These are phyloP conservation scores for Lasiodiplodia citricola DNA, from an alignment of 2,329 filamentous ascomycete species.

Conservation along the genomic window DNA sequence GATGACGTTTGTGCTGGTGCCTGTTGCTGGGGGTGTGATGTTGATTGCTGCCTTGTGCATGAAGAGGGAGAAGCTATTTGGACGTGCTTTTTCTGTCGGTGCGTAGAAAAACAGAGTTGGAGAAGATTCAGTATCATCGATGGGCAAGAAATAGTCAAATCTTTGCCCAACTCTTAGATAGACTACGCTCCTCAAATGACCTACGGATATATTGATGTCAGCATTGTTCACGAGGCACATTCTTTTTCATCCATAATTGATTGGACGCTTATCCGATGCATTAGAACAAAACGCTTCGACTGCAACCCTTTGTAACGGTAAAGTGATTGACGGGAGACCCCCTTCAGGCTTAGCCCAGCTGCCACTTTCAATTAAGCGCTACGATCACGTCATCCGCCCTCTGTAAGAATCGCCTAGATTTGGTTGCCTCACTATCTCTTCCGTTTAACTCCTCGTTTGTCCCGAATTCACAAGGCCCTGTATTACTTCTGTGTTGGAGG, in stretches of 20 bases:
- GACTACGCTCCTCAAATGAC: no score
- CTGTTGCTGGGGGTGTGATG: neutral
- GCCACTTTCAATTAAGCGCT: neutral
- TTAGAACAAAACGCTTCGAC: no score
- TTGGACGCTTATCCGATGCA: no score
- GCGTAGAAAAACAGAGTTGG: neutral
- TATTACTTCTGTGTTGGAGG: no score
- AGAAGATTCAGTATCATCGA: no score
- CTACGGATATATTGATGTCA: no score
- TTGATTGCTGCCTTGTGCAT: neutral
- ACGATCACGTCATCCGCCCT: neutral
- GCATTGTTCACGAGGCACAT: no score
- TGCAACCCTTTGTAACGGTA: neutral
- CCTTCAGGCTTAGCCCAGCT: neutral
- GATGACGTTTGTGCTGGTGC: neutral
- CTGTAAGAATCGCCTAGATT: neutral
- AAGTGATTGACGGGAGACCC: neutral
- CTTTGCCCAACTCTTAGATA: no score
- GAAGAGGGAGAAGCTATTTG: conserved; percentile 2
- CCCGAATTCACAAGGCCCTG: no score
- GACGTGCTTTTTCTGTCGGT: neutral
- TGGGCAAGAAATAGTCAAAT: no score
- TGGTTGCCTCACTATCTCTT: neutral
- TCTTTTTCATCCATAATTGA: no score
- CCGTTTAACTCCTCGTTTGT: neutral